Conservation (phyloP, 2,329 filamentous ascomycete species). For the Exophiala calicioides region DNA sequence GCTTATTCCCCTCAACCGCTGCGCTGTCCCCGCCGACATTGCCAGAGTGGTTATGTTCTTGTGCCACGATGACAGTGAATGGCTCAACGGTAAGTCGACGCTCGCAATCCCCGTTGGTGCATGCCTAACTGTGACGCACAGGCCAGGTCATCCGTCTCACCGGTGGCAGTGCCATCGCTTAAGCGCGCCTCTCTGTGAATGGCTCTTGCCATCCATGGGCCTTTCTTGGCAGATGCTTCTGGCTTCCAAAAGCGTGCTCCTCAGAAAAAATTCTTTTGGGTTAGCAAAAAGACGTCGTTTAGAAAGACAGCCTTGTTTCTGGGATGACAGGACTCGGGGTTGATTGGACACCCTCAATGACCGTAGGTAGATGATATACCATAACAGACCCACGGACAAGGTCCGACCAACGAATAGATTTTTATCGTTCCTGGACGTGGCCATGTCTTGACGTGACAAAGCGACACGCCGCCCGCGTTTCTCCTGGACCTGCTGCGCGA, state of each 20-base stretch:
- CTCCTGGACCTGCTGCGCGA: no score
- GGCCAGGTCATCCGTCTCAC: slow-evolving; percentile 30
- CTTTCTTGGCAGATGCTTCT: slow-evolving; percentile 12
- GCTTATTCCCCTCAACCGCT: slow-evolving; percentile 61
- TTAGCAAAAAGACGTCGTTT: slow-evolving; percentile 13
- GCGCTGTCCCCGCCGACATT: slow-evolving; percentile 60
- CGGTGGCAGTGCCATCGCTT: slow-evolving; percentile 27
- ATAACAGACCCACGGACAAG: no score
- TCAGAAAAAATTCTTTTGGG: slow-evolving; percentile 20
- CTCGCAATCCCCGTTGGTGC: background rate
- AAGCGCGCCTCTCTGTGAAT: slow-evolving; percentile 5
- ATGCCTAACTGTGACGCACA: slow-evolving; percentile 1
- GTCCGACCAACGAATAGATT: no score
- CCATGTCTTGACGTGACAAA: no score
- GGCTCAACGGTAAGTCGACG: slow-evolving; percentile 60
- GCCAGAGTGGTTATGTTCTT: slow-evolving; percentile 60
- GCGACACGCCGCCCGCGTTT: no score
- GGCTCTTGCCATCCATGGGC: slow-evolving; percentile 3
- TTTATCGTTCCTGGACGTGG: no score
- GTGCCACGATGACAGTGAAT: slow-evolving; percentile 61
- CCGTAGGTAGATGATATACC: slow-evolving; percentile 11
- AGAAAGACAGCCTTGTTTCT: slow-evolving; percentile 7
- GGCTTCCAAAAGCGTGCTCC: slow-evolving; percentile 16
- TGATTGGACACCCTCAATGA: background rate
- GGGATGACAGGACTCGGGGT: slow-evolving; percentile 3